Evolutionary conservation across 805 yeast genomes (phyloP), one percentile per base, ranked within the genome.

Genomic region (Blastobotrys mokoenaii): DNA sequence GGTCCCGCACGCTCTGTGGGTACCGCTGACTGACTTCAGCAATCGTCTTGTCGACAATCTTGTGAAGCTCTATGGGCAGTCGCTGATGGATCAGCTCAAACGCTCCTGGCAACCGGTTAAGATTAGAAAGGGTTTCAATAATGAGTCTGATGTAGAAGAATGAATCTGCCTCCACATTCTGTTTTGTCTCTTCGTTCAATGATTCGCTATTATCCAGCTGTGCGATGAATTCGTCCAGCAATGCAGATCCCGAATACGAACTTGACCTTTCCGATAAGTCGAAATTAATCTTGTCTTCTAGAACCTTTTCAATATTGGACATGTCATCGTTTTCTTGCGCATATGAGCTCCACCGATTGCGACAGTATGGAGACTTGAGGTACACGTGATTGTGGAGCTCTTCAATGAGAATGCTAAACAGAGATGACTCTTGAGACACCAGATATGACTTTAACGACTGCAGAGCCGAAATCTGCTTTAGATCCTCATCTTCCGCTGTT

Each of bases 321-420:
- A 47, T 40, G 11, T 46, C 51, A 22, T 55, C 57, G 10, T 46
- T 34, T 10, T 51, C 51, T 22, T 48, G 52, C 12, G 55, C 44
- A 39, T 56, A 59, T 9, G 57, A 43, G 12, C 46, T 49, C 64
- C 64, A 63, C 18, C 57, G 54, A 22, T 46, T 44, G 30, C 55
- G 54, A 16, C 65, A 54, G 49, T 62, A 64, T 2, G 69, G 69
- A 2, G 66, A 59, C 53, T 77, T 79, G 36, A 82, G 67, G 55
- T 81, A 85, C n/a, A 84, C 66, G 46, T 84, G 81, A 40, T 71
- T 73, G 47, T 77, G 80, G 36, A 87, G 65, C 56, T 88, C 95
- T 50, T 84, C 95, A n/a, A 84, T 67, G 15, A 89, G 67, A 50
- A 77, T 76, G 40, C 81, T 87, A 55, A 82, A 81, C 25, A 89